phyloP scores from a whole-genome alignment of 2,329 filamentous ascomycete species.

The Pseudogymnoascus verrucosus region DNA sequence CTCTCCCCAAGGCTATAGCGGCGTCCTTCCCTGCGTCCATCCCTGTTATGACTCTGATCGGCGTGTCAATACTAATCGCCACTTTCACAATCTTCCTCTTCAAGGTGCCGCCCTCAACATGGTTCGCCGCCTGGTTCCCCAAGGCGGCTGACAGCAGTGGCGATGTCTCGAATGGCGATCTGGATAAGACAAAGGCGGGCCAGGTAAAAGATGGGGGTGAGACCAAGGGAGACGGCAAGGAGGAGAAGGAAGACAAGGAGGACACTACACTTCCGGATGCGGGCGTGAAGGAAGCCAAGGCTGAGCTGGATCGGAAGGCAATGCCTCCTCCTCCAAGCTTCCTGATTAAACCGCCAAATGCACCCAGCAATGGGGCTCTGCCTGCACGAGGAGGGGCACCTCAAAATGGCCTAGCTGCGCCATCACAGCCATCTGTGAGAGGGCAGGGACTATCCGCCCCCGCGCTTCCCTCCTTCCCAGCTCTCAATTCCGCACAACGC shows the following conservation, averaged over 20 bases:
- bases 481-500: slow-evolving; percentile 44
- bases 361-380: slow-evolving; percentile 17
- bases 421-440: neutral
- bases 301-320: slow-evolving; percentile 26
- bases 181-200: neutral
- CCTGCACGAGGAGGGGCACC: slow-evolving; percentile 10
- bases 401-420: neutral
- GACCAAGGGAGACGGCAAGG: neutral
- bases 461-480: slow-evolving; percentile 37
- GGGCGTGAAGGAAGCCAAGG: slow-evolving; percentile 15
- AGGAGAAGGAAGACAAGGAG: slow-evolving; percentile 8
- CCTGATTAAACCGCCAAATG: slow-evolving; percentile 10
- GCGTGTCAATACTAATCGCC: slow-evolving; percentile 53
- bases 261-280: neutral
- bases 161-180: neutral
- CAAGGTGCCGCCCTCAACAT: slow-evolving; percentile 43
- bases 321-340: slow-evolving; percentile 32
- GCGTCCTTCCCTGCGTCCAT: neutral
- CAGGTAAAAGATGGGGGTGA: neutral
- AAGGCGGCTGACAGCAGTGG: neutral
- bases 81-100: slow-evolving; percentile 51
- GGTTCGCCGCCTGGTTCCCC: slow-evolving; percentile 28
- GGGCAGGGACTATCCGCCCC: slow-evolving; percentile 23
- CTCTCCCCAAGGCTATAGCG: neutral
- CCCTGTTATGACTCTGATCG: slow-evolving; percentile 45